Percentiles rank a stretch among this genome's conserved stretches.
These are phyloP conservation scores for Heimioporus retisporus DNA, from an alignment of 1,284 basidiomycete genomes.

Conservation along the genomic window DNA sequence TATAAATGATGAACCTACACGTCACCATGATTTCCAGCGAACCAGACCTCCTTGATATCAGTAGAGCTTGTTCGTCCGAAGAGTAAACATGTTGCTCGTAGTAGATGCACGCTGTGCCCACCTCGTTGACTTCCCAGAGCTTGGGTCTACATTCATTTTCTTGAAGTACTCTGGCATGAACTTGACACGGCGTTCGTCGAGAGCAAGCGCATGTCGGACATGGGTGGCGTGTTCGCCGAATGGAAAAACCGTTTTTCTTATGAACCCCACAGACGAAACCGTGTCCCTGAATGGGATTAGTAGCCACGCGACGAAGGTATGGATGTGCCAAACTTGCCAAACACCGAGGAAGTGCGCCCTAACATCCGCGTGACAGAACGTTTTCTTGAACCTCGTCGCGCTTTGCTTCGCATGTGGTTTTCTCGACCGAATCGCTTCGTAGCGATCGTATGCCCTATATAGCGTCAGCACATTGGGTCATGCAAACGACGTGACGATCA, in stretches of 20 bases:
- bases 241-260: constrained; percentile 27
- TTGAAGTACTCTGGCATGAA: constrained; percentile 51
- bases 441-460: constrained; percentile 38
- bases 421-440: constrained; percentile 26
- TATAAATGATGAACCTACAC: constrained; percentile 31
- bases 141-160: constrained; percentile 32
- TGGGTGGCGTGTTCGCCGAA: constrained; percentile 40
- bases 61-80: no score
- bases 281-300: constrained; percentile 50
- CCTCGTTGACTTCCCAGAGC: neutral
- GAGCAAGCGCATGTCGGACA: constrained; percentile 47
- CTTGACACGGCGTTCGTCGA: constrained; percentile 41
- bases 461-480: no score
- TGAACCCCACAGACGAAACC: constrained; percentile 49
- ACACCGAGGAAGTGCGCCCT: constrained; percentile 32
- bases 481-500: neutral
- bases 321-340: constrained; percentile 40
- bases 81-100: neutral
- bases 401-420: constrained; percentile 25
- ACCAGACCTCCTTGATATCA: constrained; percentile 34
- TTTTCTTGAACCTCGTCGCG: neutral
- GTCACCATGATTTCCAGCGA: constrained; percentile 38
- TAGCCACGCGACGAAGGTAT: neutral
- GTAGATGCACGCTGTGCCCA: no score
- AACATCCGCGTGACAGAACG: constrained; percentile 45